These are phyloP conservation scores for Botrytis cinerea DNA, from an alignment of 2,329 filamentous ascomycete genomes.

Conservation along the genomic window DNA sequence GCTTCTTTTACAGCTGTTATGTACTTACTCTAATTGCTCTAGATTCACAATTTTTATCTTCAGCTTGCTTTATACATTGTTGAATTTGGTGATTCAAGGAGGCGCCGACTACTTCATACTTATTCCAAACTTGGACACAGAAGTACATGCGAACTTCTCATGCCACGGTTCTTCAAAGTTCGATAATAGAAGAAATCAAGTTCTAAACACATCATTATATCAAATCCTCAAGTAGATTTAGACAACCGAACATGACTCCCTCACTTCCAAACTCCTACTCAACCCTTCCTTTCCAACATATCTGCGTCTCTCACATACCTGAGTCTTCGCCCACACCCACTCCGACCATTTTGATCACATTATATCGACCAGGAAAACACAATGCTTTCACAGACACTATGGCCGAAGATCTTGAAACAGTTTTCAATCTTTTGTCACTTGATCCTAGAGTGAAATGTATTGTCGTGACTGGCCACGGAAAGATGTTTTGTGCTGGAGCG, in stretches of 20 bases:
- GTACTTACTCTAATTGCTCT: not conserved
- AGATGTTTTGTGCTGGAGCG: constrained; percentile 58
- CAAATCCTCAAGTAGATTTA: not conserved
- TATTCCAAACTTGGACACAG: not conserved
- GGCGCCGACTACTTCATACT: not conserved
- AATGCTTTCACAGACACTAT: constrained; percentile 71
- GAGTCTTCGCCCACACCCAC: constrained; percentile 55
- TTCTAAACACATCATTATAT: not conserved
- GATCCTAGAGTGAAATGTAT: constrained; percentile 58
- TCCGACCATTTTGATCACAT: constrained; percentile 61
- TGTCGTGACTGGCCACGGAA: constrained; percentile 54
- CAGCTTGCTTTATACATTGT: not conserved
- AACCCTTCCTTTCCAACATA: constrained; percentile 46
- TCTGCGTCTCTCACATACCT: constrained; percentile 54
- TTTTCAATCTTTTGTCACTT: constrained; percentile 52
- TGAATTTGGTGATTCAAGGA: not conserved
- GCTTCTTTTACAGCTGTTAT: not conserved
- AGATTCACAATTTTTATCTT: not conserved
- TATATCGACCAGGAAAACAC: constrained; percentile 64
- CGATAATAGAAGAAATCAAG: not conserved
- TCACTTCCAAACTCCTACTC: constrained; percentile 45
- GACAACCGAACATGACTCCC: constrained; percentile 7
- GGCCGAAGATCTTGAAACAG: constrained; percentile 59
- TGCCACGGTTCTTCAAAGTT: not conserved
- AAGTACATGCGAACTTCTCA: not conserved